Conservation (phyloP, 495 filamentous ascomycete species). For the Bacidia gigantensis region DNA sequence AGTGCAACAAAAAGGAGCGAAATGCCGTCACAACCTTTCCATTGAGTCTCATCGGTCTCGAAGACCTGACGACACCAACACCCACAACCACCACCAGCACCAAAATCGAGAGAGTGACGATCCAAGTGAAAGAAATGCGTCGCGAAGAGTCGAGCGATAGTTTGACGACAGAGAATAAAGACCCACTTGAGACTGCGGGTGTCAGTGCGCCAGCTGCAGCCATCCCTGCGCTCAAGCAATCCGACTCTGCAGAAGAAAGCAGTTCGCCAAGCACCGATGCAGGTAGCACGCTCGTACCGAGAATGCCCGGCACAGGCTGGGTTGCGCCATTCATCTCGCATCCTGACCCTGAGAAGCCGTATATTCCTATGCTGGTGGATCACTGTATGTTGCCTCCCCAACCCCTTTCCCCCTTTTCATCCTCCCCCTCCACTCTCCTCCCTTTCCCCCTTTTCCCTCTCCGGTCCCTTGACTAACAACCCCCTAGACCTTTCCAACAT, state of each 20-base stretch:
- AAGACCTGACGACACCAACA: background rate
- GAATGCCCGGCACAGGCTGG: slow-evolving; percentile 23
- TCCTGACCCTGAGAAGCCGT: slow-evolving; percentile 19
- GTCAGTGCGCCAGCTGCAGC: too few species aligned
- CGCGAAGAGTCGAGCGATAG: background rate
- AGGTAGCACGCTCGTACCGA: background rate
- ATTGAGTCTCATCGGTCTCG: background rate
- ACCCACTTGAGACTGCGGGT: too few species aligned
- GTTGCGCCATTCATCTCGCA: slow-evolving; percentile 29
- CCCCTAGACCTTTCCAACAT: slow-evolving; percentile 30
- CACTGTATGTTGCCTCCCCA: slow-evolving; percentile 24
- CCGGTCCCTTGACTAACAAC: background rate
- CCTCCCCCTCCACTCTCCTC: background rate
- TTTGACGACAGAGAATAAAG: too few species aligned
- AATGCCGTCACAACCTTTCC: background rate
- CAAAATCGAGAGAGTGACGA: background rate
- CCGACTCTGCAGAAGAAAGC: background rate
- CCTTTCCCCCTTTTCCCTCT: background rate
- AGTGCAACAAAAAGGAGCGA: slow-evolving; percentile 6
- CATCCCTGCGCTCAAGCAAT: background rate
- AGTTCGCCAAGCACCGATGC: background rate
- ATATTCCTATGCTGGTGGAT: slow-evolving; percentile 23
- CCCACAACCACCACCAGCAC: background rate
- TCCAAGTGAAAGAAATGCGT: background rate
- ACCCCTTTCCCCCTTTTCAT: background rate